A percentile compares a stretch with the other conserved stretches of the same genome.
These are phyloP conservation scores for Monosporascus ibericus DNA, from an alignment of 2,329 filamentous ascomycete genomes.

Conservation along the genomic window DNA sequence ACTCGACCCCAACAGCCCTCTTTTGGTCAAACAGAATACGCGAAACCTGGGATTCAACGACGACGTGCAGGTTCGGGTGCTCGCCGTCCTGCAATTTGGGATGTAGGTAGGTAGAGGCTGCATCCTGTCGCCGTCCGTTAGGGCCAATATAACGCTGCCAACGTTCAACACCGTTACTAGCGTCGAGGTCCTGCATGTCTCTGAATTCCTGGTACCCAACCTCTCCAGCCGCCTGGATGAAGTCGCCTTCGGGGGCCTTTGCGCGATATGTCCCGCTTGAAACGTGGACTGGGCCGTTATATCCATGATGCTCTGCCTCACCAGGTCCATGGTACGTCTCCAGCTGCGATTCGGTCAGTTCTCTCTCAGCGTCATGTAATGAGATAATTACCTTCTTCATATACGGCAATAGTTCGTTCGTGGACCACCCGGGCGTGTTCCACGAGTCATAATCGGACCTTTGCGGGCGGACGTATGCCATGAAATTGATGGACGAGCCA, in stretches of 20 bases:
- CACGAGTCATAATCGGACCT: constrained; percentile 17
- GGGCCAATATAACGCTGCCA: constrained; percentile 10
- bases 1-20: constrained; percentile 2
- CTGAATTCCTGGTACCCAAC: constrained; percentile 43
- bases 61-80: constrained; percentile 44
- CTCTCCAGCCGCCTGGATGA: constrained; percentile 39
- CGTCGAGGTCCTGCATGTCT: constrained; percentile 47
- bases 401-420: constrained; percentile 35
- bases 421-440: constrained; percentile 11
- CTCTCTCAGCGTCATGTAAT: not conserved
- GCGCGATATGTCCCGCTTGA: not conserved
- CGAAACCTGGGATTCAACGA: constrained; percentile 42
- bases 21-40: constrained; percentile 1
- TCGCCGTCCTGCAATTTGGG: constrained; percentile 36
- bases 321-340: constrained; percentile 50
- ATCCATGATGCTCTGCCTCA: constrained; percentile 41
- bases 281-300: constrained; percentile 36
- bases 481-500: constrained; percentile 40
- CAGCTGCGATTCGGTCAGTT: constrained; percentile 24
- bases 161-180: constrained; percentile 14
- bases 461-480: constrained; percentile 27
- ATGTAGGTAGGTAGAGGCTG: constrained; percentile 44
- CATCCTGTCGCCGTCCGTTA: constrained; percentile 43
- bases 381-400: constrained; percentile 33
- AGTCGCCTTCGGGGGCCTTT: constrained; percentile 32